Evolutionary conservation across 2,329 filamentous ascomycete genomes (phyloP).

Genomic region (Pseudogymnoascus sp.): DNA sequence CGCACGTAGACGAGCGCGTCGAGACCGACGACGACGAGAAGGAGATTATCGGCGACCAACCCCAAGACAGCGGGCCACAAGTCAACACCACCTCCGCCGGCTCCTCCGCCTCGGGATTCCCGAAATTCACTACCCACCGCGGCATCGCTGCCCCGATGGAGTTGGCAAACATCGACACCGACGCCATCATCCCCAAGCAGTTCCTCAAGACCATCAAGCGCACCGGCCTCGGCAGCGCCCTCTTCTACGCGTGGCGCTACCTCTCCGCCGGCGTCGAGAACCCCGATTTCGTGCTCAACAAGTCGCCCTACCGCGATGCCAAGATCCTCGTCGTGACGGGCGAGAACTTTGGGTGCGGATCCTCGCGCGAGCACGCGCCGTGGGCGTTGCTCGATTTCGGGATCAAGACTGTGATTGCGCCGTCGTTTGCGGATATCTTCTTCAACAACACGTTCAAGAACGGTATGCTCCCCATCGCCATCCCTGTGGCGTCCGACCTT

Average conservation of each 20-base stretch:
- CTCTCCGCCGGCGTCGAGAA: conserved; percentile 67
- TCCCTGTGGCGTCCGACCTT: conserved; percentile 59
- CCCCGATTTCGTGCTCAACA: conserved; percentile 78
- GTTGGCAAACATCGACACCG: conserved; percentile 90
- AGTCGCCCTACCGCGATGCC: conserved; percentile 71
- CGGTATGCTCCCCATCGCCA: conserved; percentile 85
- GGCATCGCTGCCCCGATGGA: conserved; percentile 85
- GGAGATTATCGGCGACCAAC: conserved; percentile 48
- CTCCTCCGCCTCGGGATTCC: conserved; percentile 55
- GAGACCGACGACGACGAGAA: conserved; percentile 43
- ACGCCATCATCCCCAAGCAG: conserved; percentile 98
- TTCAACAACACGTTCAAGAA: conserved; percentile 99
- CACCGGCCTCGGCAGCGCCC: conserved; percentile 78
- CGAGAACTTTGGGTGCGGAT: conserved; percentile 91
- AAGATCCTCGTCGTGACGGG: conserved; percentile 92
- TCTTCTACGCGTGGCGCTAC: conserved; percentile 81
- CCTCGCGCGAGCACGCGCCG: conserved; percentile 86
- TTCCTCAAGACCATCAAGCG: conserved; percentile 99
- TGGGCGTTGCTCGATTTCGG: conserved; percentile 97
- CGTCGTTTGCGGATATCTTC: conserved; percentile 90
- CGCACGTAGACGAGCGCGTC: conserved; percentile 46
- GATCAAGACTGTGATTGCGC: conserved; percentile 87
- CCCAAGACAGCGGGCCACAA: conserved; percentile 55
- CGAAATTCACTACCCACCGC: conserved; percentile 75
- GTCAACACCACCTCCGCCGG: conserved; percentile 50